phyloP scores from a whole-genome alignment of 2,329 filamentous ascomycete genomes.

The Neocucurbitaria cava region DNA sequence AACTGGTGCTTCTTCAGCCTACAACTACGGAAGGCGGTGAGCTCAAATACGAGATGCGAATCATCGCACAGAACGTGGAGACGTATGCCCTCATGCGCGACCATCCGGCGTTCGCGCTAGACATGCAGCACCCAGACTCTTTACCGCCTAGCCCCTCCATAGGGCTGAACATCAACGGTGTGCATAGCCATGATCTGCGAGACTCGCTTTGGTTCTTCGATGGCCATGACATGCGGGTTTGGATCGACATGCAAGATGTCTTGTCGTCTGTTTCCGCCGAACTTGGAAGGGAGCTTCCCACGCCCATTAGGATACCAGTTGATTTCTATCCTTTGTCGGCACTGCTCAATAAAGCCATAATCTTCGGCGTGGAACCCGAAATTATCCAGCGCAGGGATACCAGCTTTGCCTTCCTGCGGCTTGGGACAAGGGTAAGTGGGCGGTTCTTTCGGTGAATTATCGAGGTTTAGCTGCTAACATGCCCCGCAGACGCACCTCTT shows the following conservation, averaged over 20 bases:
- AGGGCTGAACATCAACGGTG: slow-evolving; percentile 53
- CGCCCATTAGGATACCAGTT: slow-evolving; percentile 78
- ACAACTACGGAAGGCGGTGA: slow-evolving; percentile 81
- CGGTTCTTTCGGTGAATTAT: slow-evolving; percentile 5
- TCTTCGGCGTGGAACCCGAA: slow-evolving; percentile 90
- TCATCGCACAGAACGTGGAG: slow-evolving; percentile 94
- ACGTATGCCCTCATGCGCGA: slow-evolving; percentile 94
- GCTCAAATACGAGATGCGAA: slow-evolving; percentile 97
- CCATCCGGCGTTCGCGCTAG: slow-evolving; percentile 64
- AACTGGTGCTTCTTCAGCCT: slow-evolving; percentile 89
- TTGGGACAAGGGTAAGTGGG: slow-evolving; percentile 77
- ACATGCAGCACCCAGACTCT: slow-evolving; percentile 55
- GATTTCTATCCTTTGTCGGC: slow-evolving; percentile 96
- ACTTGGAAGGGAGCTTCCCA: slow-evolving; percentile 71
- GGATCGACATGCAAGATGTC: slow-evolving; percentile 88
- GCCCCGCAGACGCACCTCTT: slow-evolving; percentile 83
- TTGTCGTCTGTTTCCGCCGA: slow-evolving; percentile 73
- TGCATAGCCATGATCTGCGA: slow-evolving; percentile 66
- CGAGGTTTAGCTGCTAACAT: slow-evolving; percentile 24
- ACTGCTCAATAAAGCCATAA: slow-evolving; percentile 84
- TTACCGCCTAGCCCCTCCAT: slow-evolving; percentile 58
- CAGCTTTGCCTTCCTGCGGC: slow-evolving; percentile 87
- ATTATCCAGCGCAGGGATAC: slow-evolving; percentile 92
- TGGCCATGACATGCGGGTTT: slow-evolving; percentile 82
- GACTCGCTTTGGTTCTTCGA: slow-evolving; percentile 97